Percentiles rank a stretch among this genome's conserved stretches.
Conservation (phyloP, 73 alveolate species). For the Paramecium caudatum region DNA sequence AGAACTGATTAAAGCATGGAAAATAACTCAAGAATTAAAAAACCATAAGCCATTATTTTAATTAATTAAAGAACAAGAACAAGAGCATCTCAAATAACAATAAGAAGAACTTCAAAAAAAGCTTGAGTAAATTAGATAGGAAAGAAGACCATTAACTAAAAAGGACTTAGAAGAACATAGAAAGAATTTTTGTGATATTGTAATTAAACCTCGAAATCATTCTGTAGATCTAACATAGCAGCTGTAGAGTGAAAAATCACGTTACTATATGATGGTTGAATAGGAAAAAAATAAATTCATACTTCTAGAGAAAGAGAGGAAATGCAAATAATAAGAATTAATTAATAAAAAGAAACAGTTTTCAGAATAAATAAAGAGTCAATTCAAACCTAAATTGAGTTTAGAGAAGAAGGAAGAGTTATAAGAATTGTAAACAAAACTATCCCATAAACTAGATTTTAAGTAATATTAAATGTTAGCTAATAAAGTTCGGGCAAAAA, state of each 20-base stretch:
- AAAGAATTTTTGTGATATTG: not conserved
- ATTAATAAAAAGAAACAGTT: not conserved
- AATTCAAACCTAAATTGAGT: conserved; percentile 2
- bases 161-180: conserved; percentile 49
- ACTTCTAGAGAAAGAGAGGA: conserved; percentile 25
- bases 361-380: not conserved
- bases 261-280: not conserved
- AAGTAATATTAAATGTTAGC: conserved; percentile 29
- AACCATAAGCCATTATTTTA: conserved; percentile 16
- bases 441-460: not conserved
- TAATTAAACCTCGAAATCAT: not conserved
- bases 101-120: not conserved
- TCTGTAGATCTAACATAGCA: not conserved
- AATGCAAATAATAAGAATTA: not conserved
- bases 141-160: not conserved
- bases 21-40: conserved; percentile 5
- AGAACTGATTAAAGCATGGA: not conserved
- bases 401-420: not conserved
- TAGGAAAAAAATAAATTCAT: not conserved
- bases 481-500: not conserved
- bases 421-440: not conserved
- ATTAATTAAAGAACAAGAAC: not conserved
- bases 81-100: not conserved
- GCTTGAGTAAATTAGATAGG: conserved; percentile 3
- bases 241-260: not conserved